Evolutionary conservation across 345 rosid species (phyloP), one percentile per base, ranked within the genome.

Genomic region (Pseudoturritis turrita): DNA sequence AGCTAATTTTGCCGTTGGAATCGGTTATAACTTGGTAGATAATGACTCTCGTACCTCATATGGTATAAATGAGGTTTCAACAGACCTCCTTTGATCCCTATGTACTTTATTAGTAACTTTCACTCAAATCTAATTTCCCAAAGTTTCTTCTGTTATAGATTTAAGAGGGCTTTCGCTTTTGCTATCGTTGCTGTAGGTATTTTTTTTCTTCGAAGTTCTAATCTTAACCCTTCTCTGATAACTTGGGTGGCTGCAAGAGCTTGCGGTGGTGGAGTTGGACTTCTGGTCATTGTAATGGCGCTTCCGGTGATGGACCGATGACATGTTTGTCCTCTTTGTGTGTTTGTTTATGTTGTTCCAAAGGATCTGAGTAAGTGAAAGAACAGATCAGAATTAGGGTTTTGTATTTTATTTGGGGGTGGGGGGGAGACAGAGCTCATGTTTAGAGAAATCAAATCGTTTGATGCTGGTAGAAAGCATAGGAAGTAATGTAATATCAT

Each of bases 391-490:
- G 51, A 28, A 49, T 41, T 41, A 58, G 67, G 53, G 17, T 59
- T 66, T 57, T 47, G 23, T 66, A 25, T 39, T 2, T 36, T 63
- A 2, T 12, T 10, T 9, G n/a, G n/a, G n/a, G n/a, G 3, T 4
- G 28, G 31, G 10, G 39, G 59, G 58, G 44, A 61, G 35, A 21
- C 5, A 14, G 52, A 41, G 53, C 51, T 51, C 35, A 29, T 62
- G 70, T 19, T 60, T 62, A 72, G 70, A 31, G 63, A 62, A 33
- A 72, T 45, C 29, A 53, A 25, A 44, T 72, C 56, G 70, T 62
- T 69, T 64, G 58, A 73, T 45, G 49, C 40, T 55, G 23, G 58
- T 58, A 33, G 55, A 54, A 33, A 55, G 47, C 55, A 10, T 65
- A 65, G 49, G 18, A 73, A 45, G 77, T 65, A 45, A 36, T 73